A percentile compares a stretch with the other conserved stretches of the same genome.
Evolutionary conservation across 192 early-diverging fungal species (phyloP).

Genomic region (Coemansia sp.): DNA sequence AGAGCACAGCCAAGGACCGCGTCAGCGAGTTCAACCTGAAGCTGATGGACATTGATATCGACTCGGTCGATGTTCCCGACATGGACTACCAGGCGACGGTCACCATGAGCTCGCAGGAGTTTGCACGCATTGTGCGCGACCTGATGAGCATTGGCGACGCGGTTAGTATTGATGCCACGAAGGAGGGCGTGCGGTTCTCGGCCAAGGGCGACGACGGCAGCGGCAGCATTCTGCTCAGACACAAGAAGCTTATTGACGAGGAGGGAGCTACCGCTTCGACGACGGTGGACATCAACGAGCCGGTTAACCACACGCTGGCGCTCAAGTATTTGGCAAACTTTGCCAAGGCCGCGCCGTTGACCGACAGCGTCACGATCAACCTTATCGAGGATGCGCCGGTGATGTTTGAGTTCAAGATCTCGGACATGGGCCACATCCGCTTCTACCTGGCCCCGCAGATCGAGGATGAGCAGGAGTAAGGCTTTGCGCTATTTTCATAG

Average conservation of each 20-base stretch:
- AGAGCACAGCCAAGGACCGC: constrained; percentile 66
- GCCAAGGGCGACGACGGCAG: constrained; percentile 84
- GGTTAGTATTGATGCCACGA: constrained; percentile 86
- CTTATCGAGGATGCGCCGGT: constrained; percentile 87
- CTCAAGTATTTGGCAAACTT: constrained; percentile 96
- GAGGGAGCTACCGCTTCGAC: constrained; percentile 56
- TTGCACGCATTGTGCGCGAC: constrained; percentile 90
- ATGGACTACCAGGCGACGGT: constrained; percentile 89
- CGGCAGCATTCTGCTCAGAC: constrained; percentile 82
- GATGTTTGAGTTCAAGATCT: constrained; percentile 92
- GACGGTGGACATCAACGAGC: constrained; percentile 74
- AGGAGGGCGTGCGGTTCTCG: constrained; percentile 91
- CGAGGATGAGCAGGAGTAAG: constrained; percentile 60
- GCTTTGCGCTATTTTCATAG: not conserved
- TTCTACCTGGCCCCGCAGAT: constrained; percentile 91
- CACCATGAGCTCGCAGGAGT: constrained; percentile 85
- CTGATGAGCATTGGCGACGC: constrained; percentile 80
- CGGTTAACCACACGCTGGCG: constrained; percentile 82
- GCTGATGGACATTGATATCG: constrained; percentile 98
- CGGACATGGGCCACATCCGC: constrained; percentile 85
- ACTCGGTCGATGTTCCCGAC: constrained; percentile 95
- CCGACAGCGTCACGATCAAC: constrained; percentile 72
- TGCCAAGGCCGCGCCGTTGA: constrained; percentile 89
- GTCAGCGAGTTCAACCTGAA: constrained; percentile 93
- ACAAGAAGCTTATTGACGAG: constrained; percentile 70